Evolutionary conservation across 2,329 filamentous ascomycete species (phyloP).

Genomic region (Aspergillus luchuensis): DNA sequence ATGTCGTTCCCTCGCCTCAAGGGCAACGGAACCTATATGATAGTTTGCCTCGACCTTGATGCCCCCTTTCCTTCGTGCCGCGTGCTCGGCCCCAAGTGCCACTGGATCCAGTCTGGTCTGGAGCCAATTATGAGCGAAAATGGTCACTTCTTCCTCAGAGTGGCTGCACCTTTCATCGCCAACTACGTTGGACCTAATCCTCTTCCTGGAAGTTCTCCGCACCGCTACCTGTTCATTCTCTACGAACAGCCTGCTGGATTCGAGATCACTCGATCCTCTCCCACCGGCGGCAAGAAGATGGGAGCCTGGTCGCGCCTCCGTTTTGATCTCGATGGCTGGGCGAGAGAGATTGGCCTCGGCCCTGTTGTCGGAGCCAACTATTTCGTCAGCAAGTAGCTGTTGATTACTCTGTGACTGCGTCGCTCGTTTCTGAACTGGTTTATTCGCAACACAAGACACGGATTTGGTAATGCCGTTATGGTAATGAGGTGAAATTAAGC

Average conservation of each 20-base stretch:
- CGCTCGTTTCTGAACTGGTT: too few relatives aligned
- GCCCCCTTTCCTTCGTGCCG: neutral
- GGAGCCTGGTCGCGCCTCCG: slow-evolving; percentile 43
- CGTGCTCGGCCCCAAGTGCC: neutral
- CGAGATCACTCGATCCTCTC: slow-evolving; percentile 36
- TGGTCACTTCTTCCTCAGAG: neutral
- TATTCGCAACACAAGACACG: too few relatives aligned
- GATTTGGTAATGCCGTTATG: too few relatives aligned
- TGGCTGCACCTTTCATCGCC: slow-evolving; percentile 23
- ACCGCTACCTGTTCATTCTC: slow-evolving; percentile 55
- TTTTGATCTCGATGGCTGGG: slow-evolving; percentile 48
- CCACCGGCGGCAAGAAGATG: slow-evolving; percentile 38
- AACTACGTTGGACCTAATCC: slow-evolving; percentile 51
- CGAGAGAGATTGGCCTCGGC: slow-evolving; percentile 37
- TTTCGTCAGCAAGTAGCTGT: slow-evolving; percentile 32
- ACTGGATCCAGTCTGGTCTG: slow-evolving; percentile 6
- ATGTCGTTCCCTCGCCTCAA: neutral
- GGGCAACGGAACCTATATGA: neutral
- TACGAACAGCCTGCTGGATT: slow-evolving; percentile 52
- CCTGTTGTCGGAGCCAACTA: slow-evolving; percentile 42
- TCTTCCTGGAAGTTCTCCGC: slow-evolving; percentile 49
- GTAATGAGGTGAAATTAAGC: too few relatives aligned
- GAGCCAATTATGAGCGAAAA: neutral
- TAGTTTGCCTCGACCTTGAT: neutral
- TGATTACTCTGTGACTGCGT: neutral